These are phyloP conservation scores for Phytophthora rubi DNA, from an alignment of 352 stramenopile species.

Conservation along the genomic window DNA sequence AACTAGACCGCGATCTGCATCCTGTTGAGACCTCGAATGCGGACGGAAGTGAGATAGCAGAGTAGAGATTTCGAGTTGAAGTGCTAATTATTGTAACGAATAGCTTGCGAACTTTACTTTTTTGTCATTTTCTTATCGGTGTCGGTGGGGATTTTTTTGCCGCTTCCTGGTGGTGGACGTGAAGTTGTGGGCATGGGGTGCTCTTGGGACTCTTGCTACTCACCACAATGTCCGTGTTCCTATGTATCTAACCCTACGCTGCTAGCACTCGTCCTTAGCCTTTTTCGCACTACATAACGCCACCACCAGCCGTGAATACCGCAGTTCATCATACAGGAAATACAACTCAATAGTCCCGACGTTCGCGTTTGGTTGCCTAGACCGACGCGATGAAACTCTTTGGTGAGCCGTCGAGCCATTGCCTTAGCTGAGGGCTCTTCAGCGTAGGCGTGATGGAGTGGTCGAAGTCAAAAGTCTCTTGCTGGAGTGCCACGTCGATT, in stretches of 20 bases:
- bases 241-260: constrained; percentile 21
- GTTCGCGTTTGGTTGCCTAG: constrained; percentile 33
- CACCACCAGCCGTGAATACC: constrained; percentile 19
- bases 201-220: constrained; percentile 22
- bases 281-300: constrained; percentile 1
- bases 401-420: constrained; percentile 85
- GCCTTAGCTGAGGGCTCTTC: constrained; percentile 83
- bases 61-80: background rate
- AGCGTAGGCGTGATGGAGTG: constrained; percentile 87
- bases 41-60: background rate
- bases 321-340: constrained; percentile 31
- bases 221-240: constrained; percentile 19
- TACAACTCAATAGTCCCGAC: constrained; percentile 25
- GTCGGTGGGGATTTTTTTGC: constrained; percentile 6
- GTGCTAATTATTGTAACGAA: constrained; percentile 1
- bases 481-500: constrained; percentile 81
- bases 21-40: background rate
- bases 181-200: background rate
- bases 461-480: constrained; percentile 88
- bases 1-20: background rate
- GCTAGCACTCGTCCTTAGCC: constrained; percentile 8
- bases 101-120: constrained; percentile 23
- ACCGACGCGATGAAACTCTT: constrained; percentile 86
- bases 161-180: constrained; percentile 5
- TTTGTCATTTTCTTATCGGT: constrained; percentile 33